These are phyloP conservation scores for Colletotrichum sp. DNA, from an alignment of 2,329 filamentous ascomycete genomes.

Conservation along the genomic window DNA sequence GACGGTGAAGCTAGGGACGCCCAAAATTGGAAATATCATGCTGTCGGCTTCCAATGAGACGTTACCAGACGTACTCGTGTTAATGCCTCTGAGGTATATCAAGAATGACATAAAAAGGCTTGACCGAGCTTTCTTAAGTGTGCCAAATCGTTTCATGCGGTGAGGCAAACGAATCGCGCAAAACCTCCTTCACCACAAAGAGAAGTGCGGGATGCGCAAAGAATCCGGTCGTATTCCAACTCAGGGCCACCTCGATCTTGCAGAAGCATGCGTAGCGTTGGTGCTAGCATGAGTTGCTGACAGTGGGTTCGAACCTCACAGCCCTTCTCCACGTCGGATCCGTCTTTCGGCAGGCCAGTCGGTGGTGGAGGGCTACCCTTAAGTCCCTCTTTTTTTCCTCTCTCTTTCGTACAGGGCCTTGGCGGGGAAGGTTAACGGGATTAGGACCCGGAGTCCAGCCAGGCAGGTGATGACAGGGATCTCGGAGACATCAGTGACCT, in stretches of 20 bases:
- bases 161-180: neutral
- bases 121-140: neutral
- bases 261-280: neutral
- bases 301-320: conserved; percentile 5
- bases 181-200: neutral
- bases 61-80: neutral
- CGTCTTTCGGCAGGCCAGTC: conserved; percentile 5
- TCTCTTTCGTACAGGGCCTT: conserved; percentile 11
- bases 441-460: neutral
- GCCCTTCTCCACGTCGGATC: conserved; percentile 2
- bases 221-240: neutral
- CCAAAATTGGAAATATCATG: neutral
- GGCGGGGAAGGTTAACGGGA: conserved; percentile 5
- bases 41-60: neutral
- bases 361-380: conserved; percentile 13
- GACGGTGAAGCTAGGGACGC: neutral
- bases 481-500: conserved; percentile 3
- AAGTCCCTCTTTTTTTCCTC: conserved; percentile 6
- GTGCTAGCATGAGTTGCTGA: neutral
- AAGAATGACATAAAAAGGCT: neutral
- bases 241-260: conserved; percentile 1
- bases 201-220: neutral
- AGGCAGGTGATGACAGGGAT: conserved; percentile 6
- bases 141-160: neutral
- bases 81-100: neutral